A percentile compares a stretch with the other conserved stretches of the same genome.
phyloP scores from a whole-genome alignment of 2,329 filamentous ascomycete species.

The Spiromastix sp. region DNA sequence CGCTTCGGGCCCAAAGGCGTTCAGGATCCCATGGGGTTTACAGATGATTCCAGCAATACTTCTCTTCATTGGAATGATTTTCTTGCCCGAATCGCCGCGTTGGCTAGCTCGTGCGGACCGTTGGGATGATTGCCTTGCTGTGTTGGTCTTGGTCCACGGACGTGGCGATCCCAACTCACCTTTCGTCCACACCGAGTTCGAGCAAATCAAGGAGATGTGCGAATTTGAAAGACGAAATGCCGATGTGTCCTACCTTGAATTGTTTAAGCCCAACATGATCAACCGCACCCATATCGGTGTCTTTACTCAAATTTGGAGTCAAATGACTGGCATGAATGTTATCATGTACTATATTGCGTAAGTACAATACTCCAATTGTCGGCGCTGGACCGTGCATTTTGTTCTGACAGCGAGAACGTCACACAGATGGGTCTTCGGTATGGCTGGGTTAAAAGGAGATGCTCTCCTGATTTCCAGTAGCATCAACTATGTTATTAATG shows the following conservation, averaged over 20 bases:
- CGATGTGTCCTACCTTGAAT: slow-evolving; percentile 60
- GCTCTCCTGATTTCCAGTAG: slow-evolving; percentile 54
- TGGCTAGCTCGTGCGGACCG: slow-evolving; percentile 55
- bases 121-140: slow-evolving; percentile 41
- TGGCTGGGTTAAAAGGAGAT: slow-evolving; percentile 55
- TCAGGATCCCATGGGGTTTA: slow-evolving; percentile 54
- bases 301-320: slow-evolving; percentile 66
- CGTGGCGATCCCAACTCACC: slow-evolving; percentile 54
- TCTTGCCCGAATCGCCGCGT: slow-evolving; percentile 47
- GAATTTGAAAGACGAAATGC: slow-evolving; percentile 62
- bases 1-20: slow-evolving; percentile 44
- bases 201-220: slow-evolving; percentile 62
- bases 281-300: slow-evolving; percentile 62
- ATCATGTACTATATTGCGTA: slow-evolving; percentile 61
- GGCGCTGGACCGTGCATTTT: not conserved
- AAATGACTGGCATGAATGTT: slow-evolving; percentile 67
- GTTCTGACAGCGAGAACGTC: not conserved
- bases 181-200: slow-evolving; percentile 57
- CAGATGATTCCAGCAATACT: slow-evolving; percentile 53
- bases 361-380: slow-evolving; percentile 7
- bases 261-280: slow-evolving; percentile 64
- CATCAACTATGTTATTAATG: slow-evolving; percentile 71
- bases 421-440: slow-evolving; percentile 52
- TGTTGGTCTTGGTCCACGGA: slow-evolving; percentile 50
- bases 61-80: slow-evolving; percentile 45